phyloP scores from a whole-genome alignment of 495 filamentous ascomycete genomes.

The Tuber aestivum region DNA sequence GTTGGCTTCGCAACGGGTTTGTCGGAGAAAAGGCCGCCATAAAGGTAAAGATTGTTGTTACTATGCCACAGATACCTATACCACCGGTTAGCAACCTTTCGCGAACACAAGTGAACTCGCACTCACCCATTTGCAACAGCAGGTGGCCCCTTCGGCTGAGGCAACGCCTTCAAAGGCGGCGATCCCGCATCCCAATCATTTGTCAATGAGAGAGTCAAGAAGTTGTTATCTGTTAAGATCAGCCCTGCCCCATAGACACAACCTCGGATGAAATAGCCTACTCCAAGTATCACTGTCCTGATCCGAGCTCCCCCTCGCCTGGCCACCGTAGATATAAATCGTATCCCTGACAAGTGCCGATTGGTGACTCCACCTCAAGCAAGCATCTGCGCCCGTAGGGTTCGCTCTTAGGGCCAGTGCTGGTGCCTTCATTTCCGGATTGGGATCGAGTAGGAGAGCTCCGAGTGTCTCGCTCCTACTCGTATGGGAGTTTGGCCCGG shows the following conservation, averaged over 20 bases:
- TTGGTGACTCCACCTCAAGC: constrained; percentile 64
- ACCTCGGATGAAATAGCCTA: constrained; percentile 43
- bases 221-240: constrained; percentile 56
- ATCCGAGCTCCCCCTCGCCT: constrained; percentile 49
- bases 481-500: background rate
- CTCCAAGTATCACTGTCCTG: constrained; percentile 61
- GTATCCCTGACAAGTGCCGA: constrained; percentile 66
- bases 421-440: constrained; percentile 13
- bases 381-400: constrained; percentile 53
- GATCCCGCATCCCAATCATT: constrained; percentile 60
- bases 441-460: background rate
- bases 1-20: constrained; percentile 47
- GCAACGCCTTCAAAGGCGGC: constrained; percentile 56
- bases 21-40: constrained; percentile 66
- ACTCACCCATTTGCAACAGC: constrained; percentile 57
- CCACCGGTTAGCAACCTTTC: constrained; percentile 3
- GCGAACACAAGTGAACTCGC: background rate
- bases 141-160: constrained; percentile 62
- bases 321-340: constrained; percentile 69
- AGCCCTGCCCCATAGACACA: constrained; percentile 35
- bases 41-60: constrained; percentile 59
- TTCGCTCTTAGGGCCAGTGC: constrained; percentile 14
- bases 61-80: constrained; percentile 61
- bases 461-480: background rate
- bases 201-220: constrained; percentile 60